Conservation (phyloP, 140 eudicot genomes). For the Cichorium intybus region DNA sequence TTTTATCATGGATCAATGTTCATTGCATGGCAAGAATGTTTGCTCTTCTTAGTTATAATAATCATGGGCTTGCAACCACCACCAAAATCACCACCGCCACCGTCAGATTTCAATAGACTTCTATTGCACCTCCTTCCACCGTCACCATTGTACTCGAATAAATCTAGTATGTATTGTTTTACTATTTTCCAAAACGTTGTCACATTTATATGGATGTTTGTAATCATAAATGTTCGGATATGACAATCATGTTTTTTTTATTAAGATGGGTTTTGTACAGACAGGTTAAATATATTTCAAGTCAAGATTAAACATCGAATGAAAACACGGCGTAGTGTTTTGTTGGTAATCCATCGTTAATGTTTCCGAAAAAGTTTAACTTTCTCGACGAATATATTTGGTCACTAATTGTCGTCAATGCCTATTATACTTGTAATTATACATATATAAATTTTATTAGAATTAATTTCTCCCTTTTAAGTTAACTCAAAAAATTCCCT, state of each 20-base stretch:
- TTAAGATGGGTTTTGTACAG: neutral
- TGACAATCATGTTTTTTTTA: too few relatives aligned
- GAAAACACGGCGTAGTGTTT: neutral
- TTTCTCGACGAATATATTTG: neutral
- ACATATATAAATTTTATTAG: conserved; percentile 1
- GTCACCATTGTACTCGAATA: neutral
- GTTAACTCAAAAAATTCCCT: conserved; percentile 6
- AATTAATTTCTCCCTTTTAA: neutral
- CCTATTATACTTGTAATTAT: neutral
- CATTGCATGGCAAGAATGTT: conserved; percentile 42
- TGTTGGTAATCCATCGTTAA: neutral
- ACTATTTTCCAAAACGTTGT: neutral
- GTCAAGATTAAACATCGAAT: neutral
- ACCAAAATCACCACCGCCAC: neutral
- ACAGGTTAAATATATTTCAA: neutral
- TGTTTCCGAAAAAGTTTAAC: neutral
- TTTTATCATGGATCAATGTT: conserved; percentile 32
- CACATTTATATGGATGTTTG: conserved; percentile 6
- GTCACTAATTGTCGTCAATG: neutral
- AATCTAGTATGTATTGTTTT: neutral
- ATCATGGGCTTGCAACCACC: conserved; percentile 1
- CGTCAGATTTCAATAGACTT: neutral
- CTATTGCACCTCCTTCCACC: neutral
- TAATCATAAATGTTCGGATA: neutral
- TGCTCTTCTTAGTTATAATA: conserved; percentile 27